Base-by-base conservation (phyloP, 768 basidiomycete species). In the Gautieria morchelliformis region DNA sequence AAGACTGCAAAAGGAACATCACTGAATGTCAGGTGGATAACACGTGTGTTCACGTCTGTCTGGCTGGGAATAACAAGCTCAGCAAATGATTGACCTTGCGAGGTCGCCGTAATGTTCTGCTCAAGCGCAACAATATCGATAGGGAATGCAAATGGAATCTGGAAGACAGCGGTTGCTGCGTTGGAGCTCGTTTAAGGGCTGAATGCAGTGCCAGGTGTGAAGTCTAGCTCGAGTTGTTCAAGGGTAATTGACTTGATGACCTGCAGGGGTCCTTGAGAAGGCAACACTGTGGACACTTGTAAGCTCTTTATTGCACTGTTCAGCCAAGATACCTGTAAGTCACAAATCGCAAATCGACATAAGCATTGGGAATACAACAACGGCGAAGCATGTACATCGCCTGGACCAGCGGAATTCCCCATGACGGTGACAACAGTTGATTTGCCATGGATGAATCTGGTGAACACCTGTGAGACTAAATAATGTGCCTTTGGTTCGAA, bases 271-370 rank as follows among this genome's bases (percentile, higher is more conserved):
- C 87, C 86, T 50, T 72, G 77, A 62, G 84, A 83, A 4, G 84
- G 86, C 35, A 89, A 72, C 24, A 78, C 71, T 0, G 85, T 79
- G 5, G 72, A 72, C 2, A 89, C 74, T 52, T 74, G 70, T 15
- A 89, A 78, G 30, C 73, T 72, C 68, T 83, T 79, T 65, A 89
- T 86, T 24, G 79, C 87, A 50, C 82, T 77, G 62, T 87, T 85
- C 22, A 89, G 70, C 87, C 86, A 89, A 4, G 79, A 77, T 12
- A 83, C 83, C 83, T 85, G 32, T 39, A 20, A 5, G 35, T 37
- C 35, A 9, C 35, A 37, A 37, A 4, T 14, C 40, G 54, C 52
- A 54, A 51, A 47, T 56, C n/a, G 42, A 9, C 8, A 37, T 37
- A 33, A 10, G 5, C 8, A 3, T 14, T 40, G 7, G 51, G 32